A percentile compares a stretch with the other conserved stretches of the same genome.
Evolutionary conservation across 148 eudicot species (phyloP).

Genomic region (Camellia sinensis): DNA sequence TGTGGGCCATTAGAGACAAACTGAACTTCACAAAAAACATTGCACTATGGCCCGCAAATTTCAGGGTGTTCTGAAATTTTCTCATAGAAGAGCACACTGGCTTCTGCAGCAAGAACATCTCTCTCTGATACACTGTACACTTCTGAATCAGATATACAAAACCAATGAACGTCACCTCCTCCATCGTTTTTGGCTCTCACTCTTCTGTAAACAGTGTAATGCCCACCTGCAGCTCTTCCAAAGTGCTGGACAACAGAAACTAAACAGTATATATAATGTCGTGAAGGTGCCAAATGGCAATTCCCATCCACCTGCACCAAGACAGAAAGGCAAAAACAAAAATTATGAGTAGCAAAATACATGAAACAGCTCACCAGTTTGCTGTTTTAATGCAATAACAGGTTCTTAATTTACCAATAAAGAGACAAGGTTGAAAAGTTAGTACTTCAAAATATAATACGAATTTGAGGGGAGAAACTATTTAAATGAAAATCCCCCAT

Average conservation of each 20-base stretch:
- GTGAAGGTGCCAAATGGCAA: conserved; percentile 16
- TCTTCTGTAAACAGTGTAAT: conserved; percentile 84
- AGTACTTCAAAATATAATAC: too few species aligned
- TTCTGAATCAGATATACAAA: conserved; percentile 70
- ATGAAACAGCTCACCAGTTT: not conserved
- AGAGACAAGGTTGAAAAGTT: too few species aligned
- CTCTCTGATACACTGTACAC: conserved; percentile 59
- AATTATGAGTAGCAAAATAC: not conserved
- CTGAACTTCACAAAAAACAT: not conserved
- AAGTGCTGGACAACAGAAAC: conserved; percentile 87
- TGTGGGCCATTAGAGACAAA: not conserved
- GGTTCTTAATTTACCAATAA: too few species aligned
- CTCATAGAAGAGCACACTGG: conserved; percentile 83
- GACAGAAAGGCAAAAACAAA: not conserved
- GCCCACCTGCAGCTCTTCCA: conserved; percentile 74
- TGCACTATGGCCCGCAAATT: not conserved
- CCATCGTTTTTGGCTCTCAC: conserved; percentile 26
- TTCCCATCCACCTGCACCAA: conserved; percentile 32
- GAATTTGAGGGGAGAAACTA: too few species aligned
- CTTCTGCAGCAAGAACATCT: conserved; percentile 79
- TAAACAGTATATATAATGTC: conserved; percentile 44
- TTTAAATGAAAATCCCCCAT: too few species aligned
- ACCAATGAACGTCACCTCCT: conserved; percentile 40
- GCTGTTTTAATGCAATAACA: too few species aligned
- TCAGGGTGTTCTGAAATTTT: conserved; percentile 28